Evolutionary conservation across 768 basidiomycete species (phyloP), one percentile per base, ranked within the genome.

Genomic region (Hygrocybe punicea): DNA sequence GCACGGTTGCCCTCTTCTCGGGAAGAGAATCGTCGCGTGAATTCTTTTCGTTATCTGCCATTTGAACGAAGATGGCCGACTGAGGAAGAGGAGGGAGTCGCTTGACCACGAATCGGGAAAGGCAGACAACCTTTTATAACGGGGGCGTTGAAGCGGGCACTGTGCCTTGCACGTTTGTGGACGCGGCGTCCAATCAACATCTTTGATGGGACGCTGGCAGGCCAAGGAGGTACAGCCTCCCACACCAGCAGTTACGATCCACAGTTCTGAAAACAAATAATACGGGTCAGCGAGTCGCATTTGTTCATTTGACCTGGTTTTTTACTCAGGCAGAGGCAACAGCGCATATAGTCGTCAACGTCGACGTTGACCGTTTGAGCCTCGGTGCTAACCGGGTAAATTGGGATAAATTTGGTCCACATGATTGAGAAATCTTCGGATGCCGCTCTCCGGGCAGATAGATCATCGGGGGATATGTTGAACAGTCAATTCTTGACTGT

Each of bases 31-130:
- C 70, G 21, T 69, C 66, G 46, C 68, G 66, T 21, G 75, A 74
- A 42, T 60, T 63, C 62, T 77, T 77, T 63, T 78, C 77, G 51
- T 66, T 69, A 55, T 67, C 67, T 40, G 73, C 65, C 72, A 73
- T 76, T 60, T 58, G 61, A 63, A 66, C 29, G 55, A 59, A n/a
- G 48, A 51, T 16, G 37, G 51, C 16, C 6, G 51, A 35, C 48
- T 3, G 14, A 14, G 39, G 39, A 19, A 14, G 19, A 19, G 52
- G 57, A 56, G 53, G n/a, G 39, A 19, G 21, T 25, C 14, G 47
- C 14, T 14, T 48, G 11, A 4, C 24, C 24, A 48, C 14, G 24
- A 53, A 19, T 42, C 39, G 16, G 39, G 39, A 25, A n/a, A 24
- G 44, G 21, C 29, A 19, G 39, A 24, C 13, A 42, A 51, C 29